phyloP scores from a whole-genome alignment of 306 rosid genomes.

The Begonia masoniana region DNA sequence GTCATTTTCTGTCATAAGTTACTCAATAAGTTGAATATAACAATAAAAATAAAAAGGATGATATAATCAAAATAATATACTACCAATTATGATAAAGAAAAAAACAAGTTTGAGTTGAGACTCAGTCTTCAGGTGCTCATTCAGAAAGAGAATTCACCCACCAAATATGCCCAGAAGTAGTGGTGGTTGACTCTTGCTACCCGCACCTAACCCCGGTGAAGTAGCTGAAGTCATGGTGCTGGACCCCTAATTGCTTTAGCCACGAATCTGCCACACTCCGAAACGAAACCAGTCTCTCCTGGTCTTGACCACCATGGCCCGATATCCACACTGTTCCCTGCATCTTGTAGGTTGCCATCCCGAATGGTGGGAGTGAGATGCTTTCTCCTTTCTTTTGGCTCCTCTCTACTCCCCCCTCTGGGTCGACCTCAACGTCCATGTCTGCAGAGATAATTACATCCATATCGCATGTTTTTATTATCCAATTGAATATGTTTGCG shows the following conservation, averaged over 20 bases:
- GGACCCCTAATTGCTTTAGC: conserved; percentile 84
- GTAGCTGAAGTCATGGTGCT: conserved; percentile 88
- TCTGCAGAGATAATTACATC: no score
- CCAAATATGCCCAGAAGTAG: no score
- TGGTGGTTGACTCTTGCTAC: not conserved
- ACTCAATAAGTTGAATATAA: no score
- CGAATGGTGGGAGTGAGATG: conserved; percentile 58
- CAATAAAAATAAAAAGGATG: no score
- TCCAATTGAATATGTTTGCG: no score
- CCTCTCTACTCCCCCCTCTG: conserved; percentile 22
- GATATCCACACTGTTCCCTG: conserved; percentile 78
- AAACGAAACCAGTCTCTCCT: conserved; percentile 48
- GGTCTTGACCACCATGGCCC: conserved; percentile 70
- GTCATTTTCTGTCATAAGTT: no score
- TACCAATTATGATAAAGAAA: not conserved
- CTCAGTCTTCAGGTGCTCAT: no score
- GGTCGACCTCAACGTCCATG: conserved; percentile 59
- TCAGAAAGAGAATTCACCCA: no score
- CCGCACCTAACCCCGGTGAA: conserved; percentile 43
- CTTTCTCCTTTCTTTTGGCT: conserved; percentile 25
- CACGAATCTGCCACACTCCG: conserved; percentile 87
- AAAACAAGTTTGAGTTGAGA: no score
- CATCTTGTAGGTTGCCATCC: conserved; percentile 90
- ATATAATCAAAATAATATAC: no score
- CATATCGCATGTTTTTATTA: no score